Evolutionary conservation across 2,329 filamentous ascomycete species (phyloP).

Genomic region (Nemania sp.): DNA sequence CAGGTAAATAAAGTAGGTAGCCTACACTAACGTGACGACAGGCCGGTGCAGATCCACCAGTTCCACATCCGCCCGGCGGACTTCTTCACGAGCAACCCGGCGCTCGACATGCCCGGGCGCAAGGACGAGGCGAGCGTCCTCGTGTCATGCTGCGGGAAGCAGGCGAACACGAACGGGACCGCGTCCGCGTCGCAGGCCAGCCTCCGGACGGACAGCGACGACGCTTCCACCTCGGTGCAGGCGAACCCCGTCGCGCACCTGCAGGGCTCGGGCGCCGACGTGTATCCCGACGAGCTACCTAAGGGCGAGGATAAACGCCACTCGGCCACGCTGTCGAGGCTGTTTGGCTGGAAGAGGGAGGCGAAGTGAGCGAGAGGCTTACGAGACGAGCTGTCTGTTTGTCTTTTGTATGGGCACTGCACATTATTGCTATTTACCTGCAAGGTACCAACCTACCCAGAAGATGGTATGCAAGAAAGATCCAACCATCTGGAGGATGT

Average conservation of each 20-base stretch:
- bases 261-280: conserved; percentile 40
- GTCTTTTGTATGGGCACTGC: too few relatives aligned
- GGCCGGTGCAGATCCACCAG: conserved; percentile 54
- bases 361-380: conserved; percentile 3
- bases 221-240: conserved; percentile 34
- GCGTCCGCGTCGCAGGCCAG: conserved; percentile 17
- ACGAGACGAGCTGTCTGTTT: too few relatives aligned
- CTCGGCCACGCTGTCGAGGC: conserved; percentile 31
- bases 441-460: too few relatives aligned
- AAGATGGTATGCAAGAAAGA: too few relatives aligned
- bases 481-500: too few relatives aligned
- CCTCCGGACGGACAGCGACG: conserved; percentile 24
- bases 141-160: conserved; percentile 38
- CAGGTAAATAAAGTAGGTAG: neutral
- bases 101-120: conserved; percentile 49
- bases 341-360: conserved; percentile 37
- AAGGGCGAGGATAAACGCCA: conserved; percentile 28
- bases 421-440: too few relatives aligned
- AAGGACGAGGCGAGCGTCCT: conserved; percentile 49
- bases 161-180: too few relatives aligned
- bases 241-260: conserved; percentile 40
- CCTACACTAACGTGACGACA: conserved; percentile 30
- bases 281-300: conserved; percentile 31
- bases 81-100: conserved; percentile 53
- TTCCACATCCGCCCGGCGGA: conserved; percentile 51